phyloP scores from a whole-genome alignment of 495 filamentous ascomycete genomes.

The Physcia stellaris region DNA sequence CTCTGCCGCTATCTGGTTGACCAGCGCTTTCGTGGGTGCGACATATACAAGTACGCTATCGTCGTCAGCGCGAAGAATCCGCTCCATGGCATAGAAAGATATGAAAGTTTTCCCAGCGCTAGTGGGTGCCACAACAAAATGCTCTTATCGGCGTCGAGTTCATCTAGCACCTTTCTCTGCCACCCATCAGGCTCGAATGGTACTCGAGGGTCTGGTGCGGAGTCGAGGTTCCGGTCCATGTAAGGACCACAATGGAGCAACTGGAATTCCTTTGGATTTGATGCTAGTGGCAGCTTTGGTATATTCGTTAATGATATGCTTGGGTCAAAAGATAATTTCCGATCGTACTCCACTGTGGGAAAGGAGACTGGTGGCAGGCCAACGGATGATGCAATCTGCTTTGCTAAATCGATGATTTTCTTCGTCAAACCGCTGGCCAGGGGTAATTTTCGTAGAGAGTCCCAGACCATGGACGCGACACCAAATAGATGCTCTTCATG shows the following conservation, averaged over 20 bases:
- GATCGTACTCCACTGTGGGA: slow-evolving; percentile 9
- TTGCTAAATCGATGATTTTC: slow-evolving; percentile 14
- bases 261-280: slow-evolving; percentile 41
- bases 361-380: slow-evolving; percentile 18
- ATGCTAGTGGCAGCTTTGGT: slow-evolving; percentile 12
- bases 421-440: slow-evolving; percentile 17
- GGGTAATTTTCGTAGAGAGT: slow-evolving; percentile 6
- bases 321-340: slow-evolving; percentile 26
- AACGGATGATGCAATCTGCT: slow-evolving; percentile 17
- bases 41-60: slow-evolving; percentile 63
- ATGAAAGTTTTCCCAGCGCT: slow-evolving; percentile 55
- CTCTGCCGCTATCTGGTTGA: slow-evolving; percentile 75
- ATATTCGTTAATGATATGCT: slow-evolving; percentile 11
- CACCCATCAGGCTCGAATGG: slow-evolving; percentile 61
- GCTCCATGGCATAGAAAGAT: slow-evolving; percentile 68
- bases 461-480: slow-evolving; percentile 13
- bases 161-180: slow-evolving; percentile 62
- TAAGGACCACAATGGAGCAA: slow-evolving; percentile 55
- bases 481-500: slow-evolving; percentile 7
- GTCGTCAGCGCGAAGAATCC: slow-evolving; percentile 50
- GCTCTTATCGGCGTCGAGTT: slow-evolving; percentile 52
- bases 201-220: slow-evolving; percentile 48
- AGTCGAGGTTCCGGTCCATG: slow-evolving; percentile 59
- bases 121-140: slow-evolving; percentile 65
- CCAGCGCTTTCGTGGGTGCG: slow-evolving; percentile 68